Conservation (phyloP, 1,284 basidiomycete genomes). For the Gastroboletus turbinatus region DNA sequence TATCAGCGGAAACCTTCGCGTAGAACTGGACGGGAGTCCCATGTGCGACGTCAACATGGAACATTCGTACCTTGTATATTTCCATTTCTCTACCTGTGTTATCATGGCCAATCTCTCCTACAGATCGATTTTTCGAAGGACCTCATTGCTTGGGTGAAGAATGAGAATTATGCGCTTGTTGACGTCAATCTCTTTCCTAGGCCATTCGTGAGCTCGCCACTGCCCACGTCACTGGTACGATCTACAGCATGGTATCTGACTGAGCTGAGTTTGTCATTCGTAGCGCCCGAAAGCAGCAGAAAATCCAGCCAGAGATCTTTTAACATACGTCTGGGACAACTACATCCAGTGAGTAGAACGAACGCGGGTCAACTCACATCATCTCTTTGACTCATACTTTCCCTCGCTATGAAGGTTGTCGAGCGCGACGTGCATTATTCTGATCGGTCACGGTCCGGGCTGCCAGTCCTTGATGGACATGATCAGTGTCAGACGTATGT, state of each 20-base stretch:
- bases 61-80: slow-evolving; percentile 74
- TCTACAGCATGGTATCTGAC: not conserved
- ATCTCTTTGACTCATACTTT: not conserved
- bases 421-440: slow-evolving; percentile 65
- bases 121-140: slow-evolving; percentile 86
- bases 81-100: slow-evolving; percentile 1
- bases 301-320: slow-evolving; percentile 48
- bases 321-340: slow-evolving; percentile 94
- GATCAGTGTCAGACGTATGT: slow-evolving; percentile 66
- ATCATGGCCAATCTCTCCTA: slow-evolving; percentile 1
- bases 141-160: slow-evolving; percentile 75
- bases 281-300: slow-evolving; percentile 32
- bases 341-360: slow-evolving; percentile 69
- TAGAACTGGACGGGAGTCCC: slow-evolving; percentile 72
- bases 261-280: not conserved
- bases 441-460: slow-evolving; percentile 88
- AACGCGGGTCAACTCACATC: not conserved
- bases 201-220: slow-evolving; percentile 43
- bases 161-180: slow-evolving; percentile 68
- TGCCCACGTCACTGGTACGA: slow-evolving; percentile 36
- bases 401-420: slow-evolving; percentile 52
- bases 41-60: slow-evolving; percentile 76
- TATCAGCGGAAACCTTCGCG: slow-evolving; percentile 78
- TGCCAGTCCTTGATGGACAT: slow-evolving; percentile 76
- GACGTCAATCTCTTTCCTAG: slow-evolving; percentile 87